These are phyloP conservation scores for Metarhizium humberi DNA, from an alignment of 2,329 filamentous ascomycete species.

Conservation along the genomic window DNA sequence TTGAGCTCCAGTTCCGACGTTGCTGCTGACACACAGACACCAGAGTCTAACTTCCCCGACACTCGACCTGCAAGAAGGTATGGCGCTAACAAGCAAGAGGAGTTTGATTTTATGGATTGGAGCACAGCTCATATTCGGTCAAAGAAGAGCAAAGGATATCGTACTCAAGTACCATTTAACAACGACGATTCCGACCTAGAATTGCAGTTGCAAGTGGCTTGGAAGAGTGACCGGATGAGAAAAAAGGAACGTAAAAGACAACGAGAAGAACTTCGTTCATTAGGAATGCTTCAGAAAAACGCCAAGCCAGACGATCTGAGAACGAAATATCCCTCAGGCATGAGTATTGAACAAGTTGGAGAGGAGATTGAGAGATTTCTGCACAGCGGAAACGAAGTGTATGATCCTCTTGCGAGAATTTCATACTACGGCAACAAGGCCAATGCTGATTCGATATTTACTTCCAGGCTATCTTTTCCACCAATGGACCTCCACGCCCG, in stretches of 20 bases:
- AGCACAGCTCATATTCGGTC: slow-evolving; percentile 55
- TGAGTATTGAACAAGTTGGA: slow-evolving; percentile 61
- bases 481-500: slow-evolving; percentile 75
- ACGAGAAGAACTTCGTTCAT: slow-evolving; percentile 57
- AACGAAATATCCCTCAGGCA: slow-evolving; percentile 63
- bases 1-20: neutral
- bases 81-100: slow-evolving; percentile 39
- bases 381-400: slow-evolving; percentile 52
- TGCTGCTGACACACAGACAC: neutral
- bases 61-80: neutral
- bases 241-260: slow-evolving; percentile 63
- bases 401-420: slow-evolving; percentile 19
- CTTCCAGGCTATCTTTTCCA: slow-evolving; percentile 58
- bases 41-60: neutral
- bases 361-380: slow-evolving; percentile 67
- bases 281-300: slow-evolving; percentile 56
- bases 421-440: neutral
- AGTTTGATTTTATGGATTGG: slow-evolving; percentile 81
- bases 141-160: slow-evolving; percentile 54
- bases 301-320: slow-evolving; percentile 49
- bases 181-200: slow-evolving; percentile 60
- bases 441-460: slow-evolving; percentile 6
- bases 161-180: slow-evolving; percentile 40
- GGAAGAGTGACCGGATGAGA: slow-evolving; percentile 59
- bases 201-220: slow-evolving; percentile 46